These are phyloP conservation scores for Poronia punctata DNA, from an alignment of 495 filamentous ascomycete genomes.

Conservation along the genomic window DNA sequence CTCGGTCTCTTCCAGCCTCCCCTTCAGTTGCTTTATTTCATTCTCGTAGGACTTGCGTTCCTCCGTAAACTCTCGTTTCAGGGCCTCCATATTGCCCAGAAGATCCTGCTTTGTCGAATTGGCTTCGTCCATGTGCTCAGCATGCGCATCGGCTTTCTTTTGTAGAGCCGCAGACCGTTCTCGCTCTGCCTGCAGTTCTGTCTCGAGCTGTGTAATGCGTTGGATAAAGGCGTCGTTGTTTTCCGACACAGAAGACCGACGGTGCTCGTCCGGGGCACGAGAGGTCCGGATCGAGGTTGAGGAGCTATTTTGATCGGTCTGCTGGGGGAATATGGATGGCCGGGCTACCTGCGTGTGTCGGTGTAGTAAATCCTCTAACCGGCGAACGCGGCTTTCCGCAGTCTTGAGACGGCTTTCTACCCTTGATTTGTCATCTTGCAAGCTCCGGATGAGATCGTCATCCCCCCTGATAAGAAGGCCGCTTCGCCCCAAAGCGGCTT, in stretches of 20 bases:
- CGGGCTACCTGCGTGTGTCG: conserved; percentile 68
- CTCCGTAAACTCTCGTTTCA: conserved; percentile 78
- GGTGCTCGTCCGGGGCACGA: conserved; percentile 28
- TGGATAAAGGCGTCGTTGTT: conserved; percentile 31
- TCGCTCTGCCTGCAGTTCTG: conserved; percentile 58
- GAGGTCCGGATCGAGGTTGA: conserved; percentile 34
- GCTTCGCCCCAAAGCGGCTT: conserved; percentile 67
- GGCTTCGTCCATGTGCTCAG: conserved; percentile 64
- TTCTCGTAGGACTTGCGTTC: conserved; percentile 74
- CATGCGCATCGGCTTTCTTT: conserved; percentile 51
- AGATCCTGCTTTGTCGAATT: conserved; percentile 91
- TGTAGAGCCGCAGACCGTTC: conserved; percentile 47
- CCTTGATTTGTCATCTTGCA: conserved; percentile 73
- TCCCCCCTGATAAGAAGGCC: conserved; percentile 76
- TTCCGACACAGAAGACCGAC: conserved; percentile 28
- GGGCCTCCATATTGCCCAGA: conserved; percentile 86
- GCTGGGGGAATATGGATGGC: conserved; percentile 57
- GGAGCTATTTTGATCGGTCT: conserved; percentile 35
- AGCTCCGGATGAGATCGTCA: conserved; percentile 59
- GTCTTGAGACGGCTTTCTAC: conserved; percentile 76
- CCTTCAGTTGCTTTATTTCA: conserved; percentile 67
- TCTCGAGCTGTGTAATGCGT: conserved; percentile 72
- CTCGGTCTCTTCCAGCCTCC: conserved; percentile 76
- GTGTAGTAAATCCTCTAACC: conserved; percentile 89
- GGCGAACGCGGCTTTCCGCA: conserved; percentile 83